These are phyloP conservation scores for Xylariaceae sp. DNA, from an alignment of 2,329 filamentous ascomycete genomes.

Conservation along the genomic window DNA sequence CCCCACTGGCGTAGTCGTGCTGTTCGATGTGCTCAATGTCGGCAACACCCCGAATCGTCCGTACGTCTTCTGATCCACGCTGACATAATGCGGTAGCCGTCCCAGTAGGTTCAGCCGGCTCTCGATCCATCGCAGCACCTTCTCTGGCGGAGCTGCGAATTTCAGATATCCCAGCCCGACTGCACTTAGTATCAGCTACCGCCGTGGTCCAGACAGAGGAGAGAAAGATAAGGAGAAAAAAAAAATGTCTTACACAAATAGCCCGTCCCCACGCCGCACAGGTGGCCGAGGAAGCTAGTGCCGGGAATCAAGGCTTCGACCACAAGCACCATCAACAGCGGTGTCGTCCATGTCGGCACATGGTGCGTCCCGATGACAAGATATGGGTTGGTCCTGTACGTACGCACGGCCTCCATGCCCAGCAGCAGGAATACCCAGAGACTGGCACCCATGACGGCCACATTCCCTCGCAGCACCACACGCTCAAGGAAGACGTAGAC, in stretches of 20 bases:
- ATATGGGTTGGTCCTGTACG: conserved; percentile 75
- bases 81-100: conserved; percentile 85
- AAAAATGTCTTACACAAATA: conserved; percentile 74
- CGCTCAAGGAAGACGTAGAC: conserved; percentile 78
- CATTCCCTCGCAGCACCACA: conserved; percentile 66
- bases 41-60: conserved; percentile 88
- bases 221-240: too few relatives aligned
- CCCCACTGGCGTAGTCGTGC: conserved; percentile 50
- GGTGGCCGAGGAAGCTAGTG: conserved; percentile 80
- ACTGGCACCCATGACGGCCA: conserved; percentile 75
- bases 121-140: conserved; percentile 83
- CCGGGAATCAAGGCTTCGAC: conserved; percentile 73
- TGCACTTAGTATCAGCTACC: conserved; percentile 32
- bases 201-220: too few relatives aligned
- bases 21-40: conserved; percentile 40
- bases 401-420: conserved; percentile 79
- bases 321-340: conserved; percentile 71
- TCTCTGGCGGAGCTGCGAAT: conserved; percentile 84
- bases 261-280: conserved; percentile 78
- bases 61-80: conserved; percentile 92
- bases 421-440: conserved; percentile 91
- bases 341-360: conserved; percentile 90
- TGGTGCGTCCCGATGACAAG: conserved; percentile 60
- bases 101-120: conserved; percentile 80
- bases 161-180: conserved; percentile 85